Conservation (phyloP, 441 rosid species). For the Hura crepitans region DNA sequence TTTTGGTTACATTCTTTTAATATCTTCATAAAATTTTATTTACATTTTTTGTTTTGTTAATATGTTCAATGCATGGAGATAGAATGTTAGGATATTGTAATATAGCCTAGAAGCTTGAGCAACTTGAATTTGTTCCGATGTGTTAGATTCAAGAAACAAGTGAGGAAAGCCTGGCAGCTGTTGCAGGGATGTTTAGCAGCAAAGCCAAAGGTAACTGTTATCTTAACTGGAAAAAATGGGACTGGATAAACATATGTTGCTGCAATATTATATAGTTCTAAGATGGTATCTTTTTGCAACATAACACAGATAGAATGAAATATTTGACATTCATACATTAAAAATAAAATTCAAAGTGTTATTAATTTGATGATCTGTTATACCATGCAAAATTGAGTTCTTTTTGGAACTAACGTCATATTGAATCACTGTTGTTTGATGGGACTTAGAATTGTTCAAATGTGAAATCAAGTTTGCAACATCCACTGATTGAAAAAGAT, state of each 20-base stretch:
- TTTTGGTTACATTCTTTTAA: not conserved
- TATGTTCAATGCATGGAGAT: constrained; percentile 4
- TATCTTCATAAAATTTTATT: not conserved
- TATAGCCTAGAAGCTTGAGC: constrained; percentile 9
- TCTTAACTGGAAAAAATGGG: constrained; percentile 12
- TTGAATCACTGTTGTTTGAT: not conserved
- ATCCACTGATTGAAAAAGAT: not conserved
- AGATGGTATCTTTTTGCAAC: not conserved
- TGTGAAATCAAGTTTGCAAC: too few species aligned
- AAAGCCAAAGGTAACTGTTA: constrained; percentile 88
- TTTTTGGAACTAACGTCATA: not conserved
- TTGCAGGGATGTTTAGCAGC: constrained; percentile 99
- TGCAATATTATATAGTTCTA: not conserved
- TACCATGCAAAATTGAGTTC: not conserved
- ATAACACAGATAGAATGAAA: not conserved
- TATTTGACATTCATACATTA: not conserved
- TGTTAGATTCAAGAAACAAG: constrained; percentile 87
- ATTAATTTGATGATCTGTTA: not conserved
- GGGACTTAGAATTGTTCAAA: not conserved
- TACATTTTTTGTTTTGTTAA: not conserved
- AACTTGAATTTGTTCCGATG: constrained; percentile 24
- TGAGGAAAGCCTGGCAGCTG: constrained; percentile 96
- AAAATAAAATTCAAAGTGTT: not conserved
- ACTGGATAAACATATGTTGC: not conserved
- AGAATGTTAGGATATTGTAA: not conserved